phyloP scores from a whole-genome alignment of 352 stramenopile species.

The Globisporangium apiculatum region DNA sequence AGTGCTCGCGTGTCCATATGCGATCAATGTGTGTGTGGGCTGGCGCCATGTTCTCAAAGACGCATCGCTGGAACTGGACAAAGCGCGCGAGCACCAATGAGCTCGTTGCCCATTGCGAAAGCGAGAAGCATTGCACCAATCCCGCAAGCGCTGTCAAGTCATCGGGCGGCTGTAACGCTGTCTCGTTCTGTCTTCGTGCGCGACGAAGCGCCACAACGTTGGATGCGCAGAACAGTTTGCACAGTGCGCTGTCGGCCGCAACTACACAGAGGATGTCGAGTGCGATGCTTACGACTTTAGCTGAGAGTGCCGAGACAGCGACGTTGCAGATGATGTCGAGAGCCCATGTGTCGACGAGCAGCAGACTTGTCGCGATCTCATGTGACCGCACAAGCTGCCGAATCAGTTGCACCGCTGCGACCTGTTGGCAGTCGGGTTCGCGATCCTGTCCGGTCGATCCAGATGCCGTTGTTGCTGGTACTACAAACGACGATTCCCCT shows the following conservation, averaged over 20 bases:
- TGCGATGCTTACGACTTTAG: conserved; percentile 1
- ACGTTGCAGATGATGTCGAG: conserved; percentile 8
- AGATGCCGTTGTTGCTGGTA: neutral
- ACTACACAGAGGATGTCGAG: conserved; percentile 2
- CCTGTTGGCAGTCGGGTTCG: neutral
- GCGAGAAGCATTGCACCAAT: conserved; percentile 4
- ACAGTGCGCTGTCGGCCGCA: conserved; percentile 2
- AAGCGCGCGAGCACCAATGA: conserved; percentile 2
- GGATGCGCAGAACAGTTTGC: conserved; percentile 2
- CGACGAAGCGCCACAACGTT: neutral
- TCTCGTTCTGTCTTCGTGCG: neutral
- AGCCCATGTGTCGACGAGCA: conserved; percentile 8
- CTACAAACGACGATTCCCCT: too few species aligned
- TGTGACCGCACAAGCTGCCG: conserved; percentile 1
- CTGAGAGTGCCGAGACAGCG: neutral
- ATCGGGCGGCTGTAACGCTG: neutral
- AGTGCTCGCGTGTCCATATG: conserved; percentile 8
- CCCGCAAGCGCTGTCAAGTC: neutral
- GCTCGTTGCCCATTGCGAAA: conserved; percentile 5
- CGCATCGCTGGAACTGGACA: conserved; percentile 6
- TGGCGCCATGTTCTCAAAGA: neutral
- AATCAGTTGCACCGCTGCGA: conserved; percentile 3
- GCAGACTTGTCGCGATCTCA: conserved; percentile 2
- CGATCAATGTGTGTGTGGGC: neutral
- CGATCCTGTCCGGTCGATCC: neutral